phyloP scores from a whole-genome alignment of 768 basidiomycete genomes.

The Termitomyces sp. region DNA sequence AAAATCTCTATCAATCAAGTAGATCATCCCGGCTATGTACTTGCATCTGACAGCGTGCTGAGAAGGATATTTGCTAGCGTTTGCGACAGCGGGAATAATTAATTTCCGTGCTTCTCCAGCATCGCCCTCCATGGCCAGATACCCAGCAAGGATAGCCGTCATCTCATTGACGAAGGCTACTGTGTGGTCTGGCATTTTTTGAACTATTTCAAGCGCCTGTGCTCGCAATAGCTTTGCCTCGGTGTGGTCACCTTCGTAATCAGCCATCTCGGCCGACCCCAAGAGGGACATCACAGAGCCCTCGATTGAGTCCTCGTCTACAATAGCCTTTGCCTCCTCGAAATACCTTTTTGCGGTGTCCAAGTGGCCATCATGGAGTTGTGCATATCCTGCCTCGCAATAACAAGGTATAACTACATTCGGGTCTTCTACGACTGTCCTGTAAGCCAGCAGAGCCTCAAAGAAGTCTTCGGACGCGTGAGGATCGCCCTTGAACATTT shows the following conservation, averaged over 20 bases:
- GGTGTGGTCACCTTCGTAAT: background rate
- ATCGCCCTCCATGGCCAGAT: conserved; percentile 3
- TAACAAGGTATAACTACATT: background rate
- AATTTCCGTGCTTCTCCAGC: background rate
- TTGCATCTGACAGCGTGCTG: background rate
- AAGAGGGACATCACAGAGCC: background rate
- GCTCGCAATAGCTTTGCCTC: conserved; percentile 1
- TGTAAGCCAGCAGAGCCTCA: background rate
- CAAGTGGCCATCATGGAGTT: background rate
- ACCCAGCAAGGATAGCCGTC: background rate
- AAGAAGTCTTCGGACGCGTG: background rate
- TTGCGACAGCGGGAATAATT: background rate
- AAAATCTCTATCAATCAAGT: background rate
- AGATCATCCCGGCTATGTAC: conserved; percentile 6
- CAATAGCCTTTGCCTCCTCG: background rate
- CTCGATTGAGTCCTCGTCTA: background rate
- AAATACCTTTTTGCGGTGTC: conserved; percentile 3
- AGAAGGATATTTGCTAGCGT: background rate
- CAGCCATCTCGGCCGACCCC: conserved; percentile 2
- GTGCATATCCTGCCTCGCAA: conserved; percentile 1
- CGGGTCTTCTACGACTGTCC: background rate
- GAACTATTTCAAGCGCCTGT: background rate
- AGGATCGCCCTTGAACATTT: background rate
- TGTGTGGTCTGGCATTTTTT: background rate
- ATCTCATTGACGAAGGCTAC: background rate